Percentiles rank a stretch among this genome's conserved stretches.
Evolutionary conservation across 176 grass and related monocot species (phyloP).

Genomic region (Carex littledalei): DNA sequence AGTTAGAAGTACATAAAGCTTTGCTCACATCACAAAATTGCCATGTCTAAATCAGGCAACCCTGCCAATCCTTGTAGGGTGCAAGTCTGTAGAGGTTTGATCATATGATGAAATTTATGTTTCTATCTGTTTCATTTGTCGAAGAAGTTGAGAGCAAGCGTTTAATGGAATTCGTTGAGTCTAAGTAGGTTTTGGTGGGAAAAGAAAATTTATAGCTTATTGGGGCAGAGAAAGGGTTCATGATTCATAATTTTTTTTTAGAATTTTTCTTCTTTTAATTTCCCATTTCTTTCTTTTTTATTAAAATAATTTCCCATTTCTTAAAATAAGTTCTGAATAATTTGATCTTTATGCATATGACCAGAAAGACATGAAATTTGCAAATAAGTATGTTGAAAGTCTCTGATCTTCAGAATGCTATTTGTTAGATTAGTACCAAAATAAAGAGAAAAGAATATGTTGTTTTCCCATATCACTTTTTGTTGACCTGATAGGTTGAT

Average conservation of each 20-base stretch:
- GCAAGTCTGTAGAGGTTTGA: too few relatives aligned
- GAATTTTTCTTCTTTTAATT: neutral
- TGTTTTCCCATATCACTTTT: neutral
- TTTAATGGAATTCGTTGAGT: too few relatives aligned
- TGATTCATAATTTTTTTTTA: neutral
- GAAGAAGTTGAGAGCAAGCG: too few relatives aligned
- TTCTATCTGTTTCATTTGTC: too few relatives aligned
- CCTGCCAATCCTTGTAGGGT: neutral
- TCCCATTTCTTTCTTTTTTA: neutral
- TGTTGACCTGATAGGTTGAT: neutral
- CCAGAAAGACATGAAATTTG: neutral
- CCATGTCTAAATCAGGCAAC: neutral
- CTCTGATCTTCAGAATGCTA: neutral
- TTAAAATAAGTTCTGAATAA: neutral
- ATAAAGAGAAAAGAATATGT: neutral
- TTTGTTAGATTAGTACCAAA: neutral
- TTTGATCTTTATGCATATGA: neutral
- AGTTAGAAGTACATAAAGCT: too few relatives aligned
- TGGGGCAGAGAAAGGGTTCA: too few relatives aligned
- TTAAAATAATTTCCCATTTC: neutral
- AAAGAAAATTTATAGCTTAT: too few relatives aligned
- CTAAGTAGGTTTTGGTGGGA: too few relatives aligned
- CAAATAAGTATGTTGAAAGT: neutral
- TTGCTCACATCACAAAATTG: neutral
- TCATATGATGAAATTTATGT: too few relatives aligned